phyloP scores from a whole-genome alignment of 1,284 basidiomycete genomes.

The Cryptococcus wingfieldii region DNA sequence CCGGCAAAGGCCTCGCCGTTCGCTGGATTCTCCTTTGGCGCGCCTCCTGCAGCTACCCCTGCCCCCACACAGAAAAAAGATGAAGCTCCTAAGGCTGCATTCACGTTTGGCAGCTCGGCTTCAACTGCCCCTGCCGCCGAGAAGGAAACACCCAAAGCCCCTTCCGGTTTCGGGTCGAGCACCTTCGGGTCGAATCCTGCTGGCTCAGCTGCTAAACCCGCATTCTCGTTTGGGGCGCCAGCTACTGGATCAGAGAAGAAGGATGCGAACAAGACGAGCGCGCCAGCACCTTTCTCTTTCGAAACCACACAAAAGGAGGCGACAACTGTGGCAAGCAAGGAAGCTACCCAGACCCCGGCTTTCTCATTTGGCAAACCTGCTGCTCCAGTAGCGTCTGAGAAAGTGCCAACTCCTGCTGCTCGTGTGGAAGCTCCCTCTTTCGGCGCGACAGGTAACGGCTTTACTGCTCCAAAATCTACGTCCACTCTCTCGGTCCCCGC shows the following conservation, averaged over 20 bases:
- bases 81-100: background rate
- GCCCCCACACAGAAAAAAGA: background rate
- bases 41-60: conserved; percentile 12
- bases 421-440: too few relatives aligned
- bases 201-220: conserved; percentile 6
- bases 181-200: conserved; percentile 8
- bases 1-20: conserved; percentile 12
- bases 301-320: conserved; percentile 47
- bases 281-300: conserved; percentile 6
- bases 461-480: conserved; percentile 1
- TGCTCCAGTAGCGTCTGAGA: background rate
- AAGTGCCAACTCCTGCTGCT: conserved; percentile 9
- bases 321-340: conserved; percentile 2
- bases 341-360: conserved; percentile 5
- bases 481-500: conserved; percentile 4
- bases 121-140: conserved; percentile 9
- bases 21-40: conserved; percentile 24
- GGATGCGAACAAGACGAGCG: background rate
- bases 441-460: too few relatives aligned
- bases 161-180: conserved; percentile 4
- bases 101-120: background rate
- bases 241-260: background rate
- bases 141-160: conserved; percentile 4
- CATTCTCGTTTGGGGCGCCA: conserved; percentile 14
- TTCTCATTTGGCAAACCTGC: conserved; percentile 4